Evolutionary conservation across 768 basidiomycete genomes (phyloP), one percentile per base, ranked within the genome.

Genomic region (Daedaleopsis nitida): DNA sequence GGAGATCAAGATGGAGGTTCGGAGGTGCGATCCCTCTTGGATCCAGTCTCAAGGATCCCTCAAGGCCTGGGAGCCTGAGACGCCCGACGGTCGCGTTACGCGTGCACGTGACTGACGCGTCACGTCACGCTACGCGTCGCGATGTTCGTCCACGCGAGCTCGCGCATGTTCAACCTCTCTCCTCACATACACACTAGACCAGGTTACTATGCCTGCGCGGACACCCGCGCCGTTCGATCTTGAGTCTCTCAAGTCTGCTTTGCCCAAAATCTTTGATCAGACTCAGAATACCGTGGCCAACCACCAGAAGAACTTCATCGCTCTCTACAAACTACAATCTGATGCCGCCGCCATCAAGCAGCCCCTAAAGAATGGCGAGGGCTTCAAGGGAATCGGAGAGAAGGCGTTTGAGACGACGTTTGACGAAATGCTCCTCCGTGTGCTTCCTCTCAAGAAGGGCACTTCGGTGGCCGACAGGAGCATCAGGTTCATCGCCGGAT

Each of bases 251-350:
- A 51, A 71, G 12, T 61, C 66, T 2, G 68, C 71, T 14, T 67
- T 91, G 19, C 82, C 84, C 19, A 84, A 81, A 37, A 91, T 94
- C 47, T 92, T 96, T 63, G 85, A 90, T 32, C 91, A 96, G 74
- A 90, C 81, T 0, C 92, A 95, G 71, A 76, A 71, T 8, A 85
- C 88, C 0, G 73, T 80, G 14, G 86, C 91, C 10, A 94, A 92
- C 72, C 95, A 98, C 73, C 86, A 88, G 63, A 97, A 97, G 80
- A 96, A 97, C 75, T 78, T 88, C 53, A 87, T 93, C 44, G 85
- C 86, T 0, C 82, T 97, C 3, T 80, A 92, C 78, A 93, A 93
- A 72, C 74, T 96, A 44, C 93, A 96, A 58, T 58, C 75, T 5
- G 81, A 89, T 55, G 88, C 87, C 11, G 85, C 87, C 1, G 67